Base-by-base conservation (phyloP, 2,329 filamentous ascomycete genomes). In the Endoconidiophora polonica region DNA sequence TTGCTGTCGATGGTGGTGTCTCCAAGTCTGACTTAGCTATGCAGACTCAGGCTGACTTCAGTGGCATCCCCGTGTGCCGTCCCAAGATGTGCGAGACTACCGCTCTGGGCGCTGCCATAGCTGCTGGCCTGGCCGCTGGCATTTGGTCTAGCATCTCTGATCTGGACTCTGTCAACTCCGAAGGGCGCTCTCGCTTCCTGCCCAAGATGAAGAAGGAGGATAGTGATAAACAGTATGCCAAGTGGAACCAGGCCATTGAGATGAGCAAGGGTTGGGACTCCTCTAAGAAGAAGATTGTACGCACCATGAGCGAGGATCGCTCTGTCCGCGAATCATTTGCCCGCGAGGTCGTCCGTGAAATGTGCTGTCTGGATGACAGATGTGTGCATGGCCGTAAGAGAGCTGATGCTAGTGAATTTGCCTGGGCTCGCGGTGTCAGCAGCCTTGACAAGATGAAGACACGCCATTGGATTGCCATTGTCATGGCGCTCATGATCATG, bases 61-160 rank as follows among this genome's bases (percentile, higher is more conserved):
- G 83, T 58, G 68, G 79, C 50, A 91, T 94, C 57, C 82, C 81
- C 24, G 83, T 94, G 54, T 78, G 88, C 62, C 79, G 87, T 22
- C 87, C 87, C 0, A 74, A 77, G 50, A 94, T 94, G 87, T 81
- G 84, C 52, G 87, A 94, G 68, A 93, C 86, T 3, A 94, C 87
- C 1, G 83, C 86, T 1, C 74, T 94, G 2, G 87, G 87, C 23
- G 86, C 87, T 12, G 87, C 87, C 44, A 90, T 94, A 58, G 86
- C 87, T 14, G 87, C 87, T 6, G 87, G 84, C n/a, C 78, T 94
- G 53, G 86, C 86, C 6, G 77, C 84, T 10, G 80, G 76, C 42
- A 76, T 90, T 33, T 94, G 86, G 85, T 74, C 76, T 55, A 73
- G 77, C 59, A 77, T 91, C 52, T 74, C 79, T 24, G 83, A 90